A percentile compares a stretch with the other conserved stretches of the same genome.
phyloP scores from a whole-genome alignment of 2,329 filamentous ascomycete genomes.

The Bipolaris oryzae region DNA sequence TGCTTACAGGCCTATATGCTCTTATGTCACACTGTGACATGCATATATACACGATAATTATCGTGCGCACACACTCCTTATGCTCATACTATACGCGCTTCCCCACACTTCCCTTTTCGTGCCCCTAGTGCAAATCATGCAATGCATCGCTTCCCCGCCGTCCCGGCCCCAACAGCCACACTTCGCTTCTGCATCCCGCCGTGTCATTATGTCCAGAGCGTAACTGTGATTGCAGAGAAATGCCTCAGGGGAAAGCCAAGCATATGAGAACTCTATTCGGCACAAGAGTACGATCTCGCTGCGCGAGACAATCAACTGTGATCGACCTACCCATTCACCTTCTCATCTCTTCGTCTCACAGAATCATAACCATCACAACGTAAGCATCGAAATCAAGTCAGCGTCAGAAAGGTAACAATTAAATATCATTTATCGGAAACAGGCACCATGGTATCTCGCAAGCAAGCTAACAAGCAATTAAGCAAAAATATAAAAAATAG shows the following conservation, averaged over 20 bases:
- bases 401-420: neutral
- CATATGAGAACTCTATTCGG: too few relatives aligned
- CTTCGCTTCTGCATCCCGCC: too few relatives aligned
- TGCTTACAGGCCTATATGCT: too few relatives aligned
- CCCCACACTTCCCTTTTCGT: neutral
- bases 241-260: too few relatives aligned
- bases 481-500: neutral
- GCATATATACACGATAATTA: too few relatives aligned
- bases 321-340: neutral
- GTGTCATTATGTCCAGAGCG: too few relatives aligned
- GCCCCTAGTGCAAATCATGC: neutral
- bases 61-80: neutral
- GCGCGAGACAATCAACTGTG: too few relatives aligned
- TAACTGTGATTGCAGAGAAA: too few relatives aligned
- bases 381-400: neutral
- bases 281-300: too few relatives aligned
- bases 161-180: neutral
- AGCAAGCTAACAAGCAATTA: slow-evolving; percentile 1
- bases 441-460: slow-evolving; percentile 23
- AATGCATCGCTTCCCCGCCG: neutral
- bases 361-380: neutral
- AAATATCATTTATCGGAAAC: neutral
- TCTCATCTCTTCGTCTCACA: neutral
- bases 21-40: too few relatives aligned
- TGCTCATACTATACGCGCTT: too few relatives aligned